phyloP scores from a whole-genome alignment of 352 stramenopile genomes.

The Pythium rhizo-oryzae region DNA sequence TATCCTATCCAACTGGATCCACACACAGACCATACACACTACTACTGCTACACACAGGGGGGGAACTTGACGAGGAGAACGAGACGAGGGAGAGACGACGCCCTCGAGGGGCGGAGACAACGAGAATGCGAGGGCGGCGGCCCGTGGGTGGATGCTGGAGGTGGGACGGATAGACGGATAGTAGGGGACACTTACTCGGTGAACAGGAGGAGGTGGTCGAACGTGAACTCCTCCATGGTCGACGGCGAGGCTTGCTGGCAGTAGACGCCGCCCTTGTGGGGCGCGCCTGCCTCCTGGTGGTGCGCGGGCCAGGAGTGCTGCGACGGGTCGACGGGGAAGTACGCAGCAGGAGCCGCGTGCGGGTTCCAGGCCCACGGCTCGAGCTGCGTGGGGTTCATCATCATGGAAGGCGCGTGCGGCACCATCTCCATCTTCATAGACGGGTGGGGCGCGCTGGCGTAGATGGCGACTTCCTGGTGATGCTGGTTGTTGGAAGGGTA shows the following conservation, averaged over 20 bases:
- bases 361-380: conserved; percentile 70
- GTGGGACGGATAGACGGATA: conserved; percentile 12
- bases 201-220: conserved; percentile 68
- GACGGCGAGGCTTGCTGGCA: conserved; percentile 42
- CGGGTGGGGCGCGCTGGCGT: background rate
- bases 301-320: conserved; percentile 41
- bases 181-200: conserved; percentile 44
- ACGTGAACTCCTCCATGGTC: conserved; percentile 58
- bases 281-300: conserved; percentile 23
- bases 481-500: conserved; percentile 3
- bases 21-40: conserved; percentile 9
- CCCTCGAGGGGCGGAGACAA: background rate
- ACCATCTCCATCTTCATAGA: conserved; percentile 11
- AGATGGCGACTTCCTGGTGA: conserved; percentile 14
- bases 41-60: background rate
- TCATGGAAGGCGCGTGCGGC: conserved; percentile 20
- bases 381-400: conserved; percentile 42
- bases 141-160: background rate
- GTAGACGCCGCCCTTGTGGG: conserved; percentile 29
- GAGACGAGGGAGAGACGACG: background rate
- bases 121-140: background rate
- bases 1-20: conserved; percentile 18
- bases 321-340: conserved; percentile 49
- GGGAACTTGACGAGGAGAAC: background rate
- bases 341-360: conserved; percentile 39